These are phyloP conservation scores for Rutstroemia sp. DNA, from an alignment of 2,329 filamentous ascomycete genomes.

Conservation along the genomic window DNA sequence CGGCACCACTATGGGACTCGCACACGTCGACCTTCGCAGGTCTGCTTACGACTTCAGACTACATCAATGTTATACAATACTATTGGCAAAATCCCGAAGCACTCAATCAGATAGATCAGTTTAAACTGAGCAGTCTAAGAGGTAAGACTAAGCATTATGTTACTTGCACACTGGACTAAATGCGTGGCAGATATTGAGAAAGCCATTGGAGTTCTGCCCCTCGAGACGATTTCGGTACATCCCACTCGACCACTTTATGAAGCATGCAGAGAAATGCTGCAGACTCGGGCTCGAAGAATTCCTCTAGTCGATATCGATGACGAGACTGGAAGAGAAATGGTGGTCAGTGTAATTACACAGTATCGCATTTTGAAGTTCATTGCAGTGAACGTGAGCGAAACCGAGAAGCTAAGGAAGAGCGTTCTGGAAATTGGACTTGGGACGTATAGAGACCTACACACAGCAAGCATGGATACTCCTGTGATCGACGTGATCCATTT, in stretches of 20 bases:
- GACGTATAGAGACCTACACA: slow-evolving; percentile 73
- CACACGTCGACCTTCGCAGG: slow-evolving; percentile 88
- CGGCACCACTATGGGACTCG: slow-evolving; percentile 94
- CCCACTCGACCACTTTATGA: slow-evolving; percentile 88
- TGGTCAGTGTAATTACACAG: slow-evolving; percentile 95
- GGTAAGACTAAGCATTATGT: slow-evolving; percentile 42
- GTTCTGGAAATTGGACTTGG: slow-evolving; percentile 79
- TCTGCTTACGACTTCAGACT: slow-evolving; percentile 90
- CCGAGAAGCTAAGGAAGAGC: slow-evolving; percentile 80
- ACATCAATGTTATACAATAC: slow-evolving; percentile 98
- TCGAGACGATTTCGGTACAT: slow-evolving; percentile 94
- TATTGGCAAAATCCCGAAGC: slow-evolving; percentile 96
- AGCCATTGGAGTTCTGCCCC: slow-evolving; percentile 80
- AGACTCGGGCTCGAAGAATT: slow-evolving; percentile 86
- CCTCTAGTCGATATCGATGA: slow-evolving; percentile 90
- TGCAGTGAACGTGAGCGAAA: slow-evolving; percentile 82
- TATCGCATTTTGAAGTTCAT: slow-evolving; percentile 99
- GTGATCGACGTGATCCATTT: slow-evolving; percentile 92
- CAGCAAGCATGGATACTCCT: slow-evolving; percentile 78
- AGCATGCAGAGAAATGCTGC: slow-evolving; percentile 88
- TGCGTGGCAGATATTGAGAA: slow-evolving; percentile 74
- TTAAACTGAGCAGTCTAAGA: slow-evolving; percentile 83
- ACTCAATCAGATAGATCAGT: slow-evolving; percentile 84
- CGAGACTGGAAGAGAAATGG: slow-evolving; percentile 85
- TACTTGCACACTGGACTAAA: slow-evolving; percentile 13